A percentile compares a stretch with the other conserved stretches of the same genome.
phyloP scores from a whole-genome alignment of 495 filamentous ascomycete species.

The Penicillium ochrochloron region DNA sequence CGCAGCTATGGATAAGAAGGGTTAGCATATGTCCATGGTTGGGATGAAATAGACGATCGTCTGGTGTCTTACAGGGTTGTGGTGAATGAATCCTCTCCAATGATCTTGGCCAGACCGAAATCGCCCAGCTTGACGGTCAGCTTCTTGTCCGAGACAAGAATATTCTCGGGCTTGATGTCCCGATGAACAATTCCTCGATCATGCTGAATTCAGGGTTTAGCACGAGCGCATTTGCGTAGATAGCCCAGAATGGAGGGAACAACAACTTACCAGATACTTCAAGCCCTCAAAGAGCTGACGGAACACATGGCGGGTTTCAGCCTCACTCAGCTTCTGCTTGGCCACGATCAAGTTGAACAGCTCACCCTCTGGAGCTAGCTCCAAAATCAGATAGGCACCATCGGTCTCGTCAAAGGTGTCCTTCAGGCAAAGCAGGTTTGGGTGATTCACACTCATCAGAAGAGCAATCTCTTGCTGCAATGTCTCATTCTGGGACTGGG shows the following conservation, averaged over 20 bases:
- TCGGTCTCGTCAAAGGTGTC: slow-evolving; percentile 93
- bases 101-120: slow-evolving; percentile 98
- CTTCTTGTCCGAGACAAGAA: slow-evolving; percentile 82
- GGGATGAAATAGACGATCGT: background rate
- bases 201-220: slow-evolving; percentile 66
- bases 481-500: slow-evolving; percentile 69
- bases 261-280: slow-evolving; percentile 84
- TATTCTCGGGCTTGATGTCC: slow-evolving; percentile 99
- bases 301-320: slow-evolving; percentile 84
- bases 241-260: slow-evolving; percentile 5
- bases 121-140: slow-evolving; percentile 92
- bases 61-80: slow-evolving; percentile 72
- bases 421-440: slow-evolving; percentile 92
- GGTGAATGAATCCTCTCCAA: slow-evolving; percentile 97
- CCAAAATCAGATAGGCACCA: slow-evolving; percentile 88
- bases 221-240: background rate
- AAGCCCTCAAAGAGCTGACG: slow-evolving; percentile 89
- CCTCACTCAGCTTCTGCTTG: slow-evolving; percentile 84
- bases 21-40: slow-evolving; percentile 17
- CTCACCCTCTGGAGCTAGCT: slow-evolving; percentile 90
- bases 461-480: slow-evolving; percentile 96
- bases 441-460: slow-evolving; percentile 93
- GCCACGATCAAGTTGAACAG: slow-evolving; percentile 92
- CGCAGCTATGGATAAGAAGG: slow-evolving; percentile 60
- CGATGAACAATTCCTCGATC: slow-evolving; percentile 97